Evolutionary conservation across 2,329 filamentous ascomycete species (phyloP), one percentile per base, ranked within the genome.

Genomic region (Sarocladium kiliense): DNA sequence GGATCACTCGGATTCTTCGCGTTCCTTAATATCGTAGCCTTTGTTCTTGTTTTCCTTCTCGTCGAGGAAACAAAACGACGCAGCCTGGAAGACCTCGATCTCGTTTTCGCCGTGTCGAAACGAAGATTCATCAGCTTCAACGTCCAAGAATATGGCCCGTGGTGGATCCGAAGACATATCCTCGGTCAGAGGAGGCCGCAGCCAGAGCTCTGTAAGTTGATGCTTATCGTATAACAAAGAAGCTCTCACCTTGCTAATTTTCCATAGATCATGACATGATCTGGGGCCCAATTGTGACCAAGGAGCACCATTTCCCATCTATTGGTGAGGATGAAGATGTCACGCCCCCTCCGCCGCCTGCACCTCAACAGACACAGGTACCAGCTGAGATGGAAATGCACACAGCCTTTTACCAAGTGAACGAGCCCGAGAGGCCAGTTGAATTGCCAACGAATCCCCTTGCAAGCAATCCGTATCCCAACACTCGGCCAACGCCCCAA

Each of bases 1-100:
- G 74, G 73, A 0, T 68, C 70, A 0, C 62, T 79, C 3, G 74
- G 73, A 1, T 69, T 80, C 27, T 80, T 78, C 58, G 68, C 73
- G 1, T 74, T 69, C 1, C 63, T 79, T 18, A 79, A 78, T 58
- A 44, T 79, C 1, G 42, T 78, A 2, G 75, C 76, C 0, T 71
- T 76, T n/a, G 57, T 73, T 3, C 65, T 75, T 16, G 70, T 76
- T 3, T 74, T 75, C 62, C 62, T 76, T 3, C 57, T 73, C 12
- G 65, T 74, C 19, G 71, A 73, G 53, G 71, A 74, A 61, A 73
- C 71, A 2, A 69, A 68, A 51, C 60, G 62, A 12, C 62, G 66
- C 12, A 68, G 65, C 10, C 64, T 74, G 7, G 70, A 73, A 54
- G 68, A 71, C 42, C 63, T 76, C 9, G 69, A 73, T 47, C 61